Evolutionary conservation across 2,329 filamentous ascomycete genomes (phyloP).

Genomic region (Trichophyton schoenleinii): DNA sequence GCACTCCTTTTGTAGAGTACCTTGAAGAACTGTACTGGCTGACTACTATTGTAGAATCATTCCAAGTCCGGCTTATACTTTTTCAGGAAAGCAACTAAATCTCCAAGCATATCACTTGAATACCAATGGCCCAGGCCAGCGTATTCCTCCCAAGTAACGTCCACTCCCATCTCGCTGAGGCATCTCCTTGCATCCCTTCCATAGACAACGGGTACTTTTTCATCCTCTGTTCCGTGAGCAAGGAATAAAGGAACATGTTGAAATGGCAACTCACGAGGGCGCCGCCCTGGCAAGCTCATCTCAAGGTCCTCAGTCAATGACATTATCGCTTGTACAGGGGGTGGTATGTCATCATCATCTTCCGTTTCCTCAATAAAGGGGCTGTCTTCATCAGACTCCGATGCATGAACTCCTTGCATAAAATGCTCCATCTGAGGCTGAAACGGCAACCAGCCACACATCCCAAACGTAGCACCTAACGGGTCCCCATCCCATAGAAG

Average conservation of each 20-base stretch:
- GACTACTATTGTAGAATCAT: no score
- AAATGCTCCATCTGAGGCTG: constrained; percentile 7
- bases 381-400: not conserved
- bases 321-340: not conserved
- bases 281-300: not conserved
- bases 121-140: no score
- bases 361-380: not conserved
- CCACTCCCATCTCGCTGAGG: constrained; percentile 15
- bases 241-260: constrained; percentile 31
- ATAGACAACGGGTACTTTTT: constrained; percentile 28
- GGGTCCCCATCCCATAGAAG: constrained; percentile 3
- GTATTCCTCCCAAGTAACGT: constrained; percentile 16
- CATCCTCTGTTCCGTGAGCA: constrained; percentile 32
- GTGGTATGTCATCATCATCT: not conserved
- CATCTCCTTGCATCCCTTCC: constrained; percentile 20
- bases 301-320: not conserved
- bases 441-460: constrained; percentile 38
- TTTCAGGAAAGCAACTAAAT: not conserved
- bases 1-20: no score
- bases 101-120: not conserved
- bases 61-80: not conserved
- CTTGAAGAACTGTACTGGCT: no score
- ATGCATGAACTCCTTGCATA: not conserved
- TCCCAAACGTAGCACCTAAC: constrained; percentile 36
- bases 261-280: not conserved